A percentile compares a stretch with the other conserved stretches of the same genome.
phyloP scores from a whole-genome alignment of 257 asterid species.

The Petrea volubilis region DNA sequence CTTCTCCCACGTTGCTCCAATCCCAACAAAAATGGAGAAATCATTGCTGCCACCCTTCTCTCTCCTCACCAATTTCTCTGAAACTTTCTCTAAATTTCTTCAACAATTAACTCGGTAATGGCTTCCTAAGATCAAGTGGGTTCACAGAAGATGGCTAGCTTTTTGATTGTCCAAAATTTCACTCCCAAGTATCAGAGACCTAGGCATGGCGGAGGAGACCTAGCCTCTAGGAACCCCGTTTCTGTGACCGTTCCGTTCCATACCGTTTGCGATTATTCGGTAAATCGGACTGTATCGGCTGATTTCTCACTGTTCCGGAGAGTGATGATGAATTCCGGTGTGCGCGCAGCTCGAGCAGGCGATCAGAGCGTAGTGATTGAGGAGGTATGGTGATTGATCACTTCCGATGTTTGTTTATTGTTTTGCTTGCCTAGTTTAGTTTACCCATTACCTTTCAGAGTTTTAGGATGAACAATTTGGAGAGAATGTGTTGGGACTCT shows the following conservation, averaged over 20 bases:
- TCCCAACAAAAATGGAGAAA: background rate
- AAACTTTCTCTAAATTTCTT: too few species aligned
- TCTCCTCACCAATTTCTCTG: too few species aligned
- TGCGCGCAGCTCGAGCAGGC: conserved; percentile 39
- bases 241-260: conserved; percentile 4
- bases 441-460: background rate
- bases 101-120: too few species aligned
- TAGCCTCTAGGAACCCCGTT: too few species aligned
- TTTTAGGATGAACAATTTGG: background rate
- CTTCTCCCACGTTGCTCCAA: conserved; percentile 32
- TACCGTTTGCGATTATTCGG: conserved; percentile 30
- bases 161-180: too few species aligned
- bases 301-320: conserved; percentile 23
- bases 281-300: background rate
- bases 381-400: conserved; percentile 37
- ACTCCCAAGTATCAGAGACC: too few species aligned
- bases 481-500: conserved; percentile 5
- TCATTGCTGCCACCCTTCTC: background rate
- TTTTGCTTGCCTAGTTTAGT: background rate
- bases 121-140: too few species aligned
- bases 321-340: too few species aligned
- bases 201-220: too few species aligned
- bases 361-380: conserved; percentile 37
- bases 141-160: too few species aligned
- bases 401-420: background rate